Base-by-base conservation (phyloP, 139 green algal species). In the Closterium sp. region DNA sequence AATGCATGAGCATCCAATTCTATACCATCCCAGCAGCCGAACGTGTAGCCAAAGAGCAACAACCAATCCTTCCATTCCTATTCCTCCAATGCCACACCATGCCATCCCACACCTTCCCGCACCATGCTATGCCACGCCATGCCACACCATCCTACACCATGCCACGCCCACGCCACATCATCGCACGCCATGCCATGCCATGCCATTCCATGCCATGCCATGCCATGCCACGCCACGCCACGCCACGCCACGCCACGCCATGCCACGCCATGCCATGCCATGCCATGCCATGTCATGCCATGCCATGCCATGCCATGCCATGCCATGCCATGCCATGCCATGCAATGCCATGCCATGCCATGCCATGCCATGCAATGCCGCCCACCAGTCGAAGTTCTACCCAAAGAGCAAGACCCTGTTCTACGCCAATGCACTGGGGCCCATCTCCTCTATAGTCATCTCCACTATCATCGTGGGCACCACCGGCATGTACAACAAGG, bases 321-420 rank as follows among this genome's bases (percentile, higher is more conserved):
- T 73, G 45, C 45, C 45, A 17, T 70, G 45, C 50, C 50, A 73
- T 73, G 0, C 50, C 50, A 73, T 73, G 9, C 50, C 50, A 73
- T 73, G 6, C 50, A 9, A 21, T 73, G 50, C 17, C 50, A 45
- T 73, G 9, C 50, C 13, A 73, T 27, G 50, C 10, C 50, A 73
- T 73, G 10, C 50, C 50, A 73, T 27, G 50, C 50, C 50, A 73
- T 27, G 50, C 50, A 9, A 21, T 73, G 50, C 13, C 6, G 1
- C 50, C 13, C 17, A 22, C 13, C 50, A 73, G 50, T 24, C 50
- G 13, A 73, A 73, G 17, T 45, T 93, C 2, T 86, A 38, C 31
- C 93, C 50, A 0, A 93, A 93, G 50, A 93, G 62, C 88, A 93
- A 88, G 34, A 13, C 34, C 21, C 70, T 93, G 1, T 93, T 93